Evolutionary conservation across 768 basidiomycete species (phyloP).

Genomic region (Lepiota venenata): DNA sequence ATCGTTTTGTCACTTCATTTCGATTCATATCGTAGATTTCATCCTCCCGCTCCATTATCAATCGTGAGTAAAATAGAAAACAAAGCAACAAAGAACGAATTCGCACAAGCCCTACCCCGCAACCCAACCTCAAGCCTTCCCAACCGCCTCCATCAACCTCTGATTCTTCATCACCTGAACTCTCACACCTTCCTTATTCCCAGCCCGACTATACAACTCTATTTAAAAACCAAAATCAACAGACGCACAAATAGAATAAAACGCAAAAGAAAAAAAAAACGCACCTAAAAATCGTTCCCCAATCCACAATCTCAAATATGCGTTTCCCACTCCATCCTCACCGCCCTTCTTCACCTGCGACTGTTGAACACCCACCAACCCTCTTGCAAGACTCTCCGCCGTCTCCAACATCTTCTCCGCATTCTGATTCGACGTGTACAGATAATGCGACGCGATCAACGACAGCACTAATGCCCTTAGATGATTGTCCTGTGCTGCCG

Average conservation of each 20-base stretch:
- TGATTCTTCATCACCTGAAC: too few species aligned
- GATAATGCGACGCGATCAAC: slow-evolving; percentile 65
- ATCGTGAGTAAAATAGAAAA: too few species aligned
- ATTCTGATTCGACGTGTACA: slow-evolving; percentile 68
- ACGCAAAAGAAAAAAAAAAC: slow-evolving; percentile 22
- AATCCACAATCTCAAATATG: slow-evolving; percentile 65
- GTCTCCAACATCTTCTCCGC: slow-evolving; percentile 63
- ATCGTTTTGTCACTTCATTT: too few species aligned
- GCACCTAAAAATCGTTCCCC: slow-evolving; percentile 66
- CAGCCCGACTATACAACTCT: slow-evolving; percentile 60
- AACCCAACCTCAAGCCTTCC: too few species aligned
- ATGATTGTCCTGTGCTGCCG: slow-evolving; percentile 64
- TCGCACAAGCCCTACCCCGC: too few species aligned
- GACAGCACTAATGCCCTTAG: slow-evolving; percentile 68
- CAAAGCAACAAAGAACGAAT: too few species aligned
- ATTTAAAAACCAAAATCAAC: too few species aligned
- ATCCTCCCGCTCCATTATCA: too few species aligned
- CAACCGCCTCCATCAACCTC: too few species aligned
- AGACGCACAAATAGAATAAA: too few species aligned
- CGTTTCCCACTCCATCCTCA: slow-evolving; percentile 52
- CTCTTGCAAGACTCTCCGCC: slow-evolving; percentile 68
- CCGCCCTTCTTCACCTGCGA: slow-evolving; percentile 6
- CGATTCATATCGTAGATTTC: too few species aligned
- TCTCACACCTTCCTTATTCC: slow-evolving; percentile 41
- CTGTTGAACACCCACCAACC: slow-evolving; percentile 61